Evolutionary conservation across 2,329 filamentous ascomycete species (phyloP), one percentile per base, ranked within the genome.

Genomic region (Fusarium metavorans): DNA sequence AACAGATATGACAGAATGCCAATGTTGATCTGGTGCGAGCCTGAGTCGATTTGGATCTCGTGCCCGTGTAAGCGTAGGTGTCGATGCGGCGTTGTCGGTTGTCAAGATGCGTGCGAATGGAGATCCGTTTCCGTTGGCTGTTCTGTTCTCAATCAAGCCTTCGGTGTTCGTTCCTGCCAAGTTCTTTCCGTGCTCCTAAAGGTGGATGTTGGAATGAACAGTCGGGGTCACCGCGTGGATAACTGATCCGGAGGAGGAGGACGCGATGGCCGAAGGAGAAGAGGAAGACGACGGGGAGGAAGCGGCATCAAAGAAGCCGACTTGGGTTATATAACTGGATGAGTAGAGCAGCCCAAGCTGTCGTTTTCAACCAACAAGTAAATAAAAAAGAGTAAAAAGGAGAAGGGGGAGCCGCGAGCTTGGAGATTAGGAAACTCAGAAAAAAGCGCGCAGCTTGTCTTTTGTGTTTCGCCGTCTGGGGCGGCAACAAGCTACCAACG

Each of bases 361-460:
- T 39, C 43, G 60, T 35, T 25, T 66, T 67, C 27, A 39, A 35
- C 27, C 50, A 50, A 34, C n/a, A 50, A 4, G 66, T 64, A 34
- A 58, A 67, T 48, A 45, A 59, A 59, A 66, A 64, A 48, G 27
- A 52, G 54, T 41, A 63, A 27, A 59, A 41, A 41, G 64, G 60
- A 54, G 39, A 58, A 34, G 54, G 67, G 62, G 57, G 72, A 34
- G 27, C 27, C 41, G 67, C 39, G 41, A 57, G 43, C 59, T 64
- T 56, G 32, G 60, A 66, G 56, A 67, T 45, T 30, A 67, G 60
- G 58, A 62, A 75, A 30, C 25, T n/a, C 27, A 30, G 59, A 67
- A 62, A 78, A 78, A 78, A 78, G 75, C 75, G 77, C 77, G 77
- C 77, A 78, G 71, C 74, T 77, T 57, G 34, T 76, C 74, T 77